A percentile compares a stretch with the other conserved stretches of the same genome.
These are phyloP conservation scores for Suillus subalutaceus DNA, from an alignment of 768 basidiomycete genomes.

Conservation along the genomic window DNA sequence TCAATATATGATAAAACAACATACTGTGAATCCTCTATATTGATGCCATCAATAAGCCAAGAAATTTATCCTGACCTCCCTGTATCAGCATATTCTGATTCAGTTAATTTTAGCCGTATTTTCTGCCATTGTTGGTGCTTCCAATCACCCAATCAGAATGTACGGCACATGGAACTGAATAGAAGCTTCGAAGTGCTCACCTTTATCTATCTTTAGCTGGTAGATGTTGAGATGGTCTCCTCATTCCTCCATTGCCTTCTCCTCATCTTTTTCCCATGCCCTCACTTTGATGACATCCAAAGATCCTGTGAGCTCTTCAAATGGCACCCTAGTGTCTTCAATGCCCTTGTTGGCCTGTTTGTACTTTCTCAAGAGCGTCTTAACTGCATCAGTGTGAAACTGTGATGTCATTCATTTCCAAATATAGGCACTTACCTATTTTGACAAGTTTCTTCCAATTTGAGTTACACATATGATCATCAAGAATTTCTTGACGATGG, in stretches of 20 bases:
- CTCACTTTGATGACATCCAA: neutral
- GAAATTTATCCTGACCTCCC: neutral
- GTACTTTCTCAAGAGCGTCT: neutral
- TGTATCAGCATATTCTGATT: neutral
- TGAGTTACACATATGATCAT: slow-evolving; percentile 36
- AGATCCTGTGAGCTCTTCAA: slow-evolving; percentile 1
- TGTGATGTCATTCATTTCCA: neutral
- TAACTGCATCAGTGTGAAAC: neutral
- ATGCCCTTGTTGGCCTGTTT: neutral
- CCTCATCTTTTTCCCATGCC: slow-evolving; percentile 3
- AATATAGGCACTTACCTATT: slow-evolving; percentile 19
- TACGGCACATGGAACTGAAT: too few relatives aligned
- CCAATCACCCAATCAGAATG: neutral
- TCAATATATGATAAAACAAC: neutral
- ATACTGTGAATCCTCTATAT: slow-evolving; percentile 11
- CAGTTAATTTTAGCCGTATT: neutral
- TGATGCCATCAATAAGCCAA: slow-evolving; percentile 10
- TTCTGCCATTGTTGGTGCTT: slow-evolving; percentile 11
- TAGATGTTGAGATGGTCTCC: slow-evolving; percentile 6
- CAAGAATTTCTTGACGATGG: slow-evolving; percentile 30
- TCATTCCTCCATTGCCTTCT: neutral
- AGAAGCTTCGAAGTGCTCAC: neutral
- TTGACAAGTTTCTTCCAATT: slow-evolving; percentile 37
- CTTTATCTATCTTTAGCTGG: slow-evolving; percentile 10
- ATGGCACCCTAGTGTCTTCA: slow-evolving; percentile 6